phyloP scores from a whole-genome alignment of 108 stramenopile genomes.

The Nannochloropsis salina region DNA sequence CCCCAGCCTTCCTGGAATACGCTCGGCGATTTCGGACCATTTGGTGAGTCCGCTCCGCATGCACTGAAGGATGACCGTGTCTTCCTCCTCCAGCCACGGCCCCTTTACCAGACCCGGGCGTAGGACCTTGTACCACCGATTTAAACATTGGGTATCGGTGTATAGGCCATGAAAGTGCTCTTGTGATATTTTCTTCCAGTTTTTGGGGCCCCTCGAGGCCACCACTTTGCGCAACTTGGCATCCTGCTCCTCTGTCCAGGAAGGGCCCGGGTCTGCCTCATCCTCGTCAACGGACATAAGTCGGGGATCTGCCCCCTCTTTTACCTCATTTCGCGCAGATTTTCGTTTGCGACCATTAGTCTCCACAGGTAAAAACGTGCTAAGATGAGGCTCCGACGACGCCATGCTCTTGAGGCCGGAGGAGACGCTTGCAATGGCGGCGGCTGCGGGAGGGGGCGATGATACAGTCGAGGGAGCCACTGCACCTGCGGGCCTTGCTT shows the following conservation, averaged over 20 bases:
- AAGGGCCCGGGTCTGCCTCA: background rate
- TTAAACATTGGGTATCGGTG: background rate
- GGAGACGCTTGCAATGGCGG: too few species aligned
- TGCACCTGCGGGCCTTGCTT: too few species aligned
- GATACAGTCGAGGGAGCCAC: too few species aligned
- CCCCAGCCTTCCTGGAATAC: slow-evolving; percentile 49
- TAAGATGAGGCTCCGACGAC: too few species aligned
- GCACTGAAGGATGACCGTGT: slow-evolving; percentile 36
- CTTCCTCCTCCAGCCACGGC: slow-evolving; percentile 57
- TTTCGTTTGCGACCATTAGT: background rate
- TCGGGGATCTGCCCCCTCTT: background rate
- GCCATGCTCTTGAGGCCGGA: too few species aligned
- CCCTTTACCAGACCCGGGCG: slow-evolving; percentile 78
- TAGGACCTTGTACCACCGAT: slow-evolving; percentile 59
- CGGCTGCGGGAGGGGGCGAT: too few species aligned
- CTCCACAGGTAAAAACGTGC: background rate
- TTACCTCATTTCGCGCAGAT: background rate
- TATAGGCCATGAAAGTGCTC: background rate
- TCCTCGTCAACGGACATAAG: background rate
- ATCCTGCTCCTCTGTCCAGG: slow-evolving; percentile 39
- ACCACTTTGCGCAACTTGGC: slow-evolving; percentile 35
- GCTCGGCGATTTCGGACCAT: slow-evolving; percentile 47
- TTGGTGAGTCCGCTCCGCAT: slow-evolving; percentile 43
- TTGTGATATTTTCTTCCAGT: slow-evolving; percentile 7
- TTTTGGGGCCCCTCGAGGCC: background rate